Evolutionary conservation across 257 asterid genomes (phyloP).

Genomic region (Jaltomata sinuosa): DNA sequence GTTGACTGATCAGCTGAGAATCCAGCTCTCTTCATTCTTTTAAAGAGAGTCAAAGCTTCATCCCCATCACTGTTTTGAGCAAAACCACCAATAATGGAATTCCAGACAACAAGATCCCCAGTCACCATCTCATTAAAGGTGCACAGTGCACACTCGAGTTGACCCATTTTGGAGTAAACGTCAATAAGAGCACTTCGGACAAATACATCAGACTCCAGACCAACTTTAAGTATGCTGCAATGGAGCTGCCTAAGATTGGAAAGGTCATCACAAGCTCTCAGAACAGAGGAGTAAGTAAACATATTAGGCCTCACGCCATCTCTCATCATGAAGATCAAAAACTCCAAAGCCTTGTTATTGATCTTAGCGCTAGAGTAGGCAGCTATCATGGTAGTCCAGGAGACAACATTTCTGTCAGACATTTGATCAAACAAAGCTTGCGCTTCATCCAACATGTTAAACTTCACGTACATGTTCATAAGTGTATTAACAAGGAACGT

Average conservation of each 20-base stretch:
- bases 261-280: conserved; percentile 61
- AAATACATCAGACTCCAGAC: conserved; percentile 77
- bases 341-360: conserved; percentile 43
- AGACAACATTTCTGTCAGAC: conserved; percentile 54
- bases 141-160: conserved; percentile 26
- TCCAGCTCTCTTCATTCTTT: conserved; percentile 62
- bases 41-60: conserved; percentile 60
- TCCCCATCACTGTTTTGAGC: conserved; percentile 85
- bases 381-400: conserved; percentile 80
- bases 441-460: conserved; percentile 58
- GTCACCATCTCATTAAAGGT: conserved; percentile 69
- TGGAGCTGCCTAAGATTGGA: conserved; percentile 49
- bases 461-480: conserved; percentile 73
- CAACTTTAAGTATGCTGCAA: conserved; percentile 59
- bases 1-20: conserved; percentile 56
- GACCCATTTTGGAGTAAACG: conserved; percentile 59
- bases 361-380: conserved; percentile 39
- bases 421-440: conserved; percentile 53
- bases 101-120: conserved; percentile 74
- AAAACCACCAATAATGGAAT: conserved; percentile 77
- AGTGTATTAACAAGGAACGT: conserved; percentile 60
- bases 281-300: conserved; percentile 84
- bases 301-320: conserved; percentile 74
- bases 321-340: conserved; percentile 65
- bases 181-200: conserved; percentile 86